Evolutionary conservation across 2,329 filamentous ascomycete species (phyloP).

Genomic region (Raffaelea deltoideospora): DNA sequence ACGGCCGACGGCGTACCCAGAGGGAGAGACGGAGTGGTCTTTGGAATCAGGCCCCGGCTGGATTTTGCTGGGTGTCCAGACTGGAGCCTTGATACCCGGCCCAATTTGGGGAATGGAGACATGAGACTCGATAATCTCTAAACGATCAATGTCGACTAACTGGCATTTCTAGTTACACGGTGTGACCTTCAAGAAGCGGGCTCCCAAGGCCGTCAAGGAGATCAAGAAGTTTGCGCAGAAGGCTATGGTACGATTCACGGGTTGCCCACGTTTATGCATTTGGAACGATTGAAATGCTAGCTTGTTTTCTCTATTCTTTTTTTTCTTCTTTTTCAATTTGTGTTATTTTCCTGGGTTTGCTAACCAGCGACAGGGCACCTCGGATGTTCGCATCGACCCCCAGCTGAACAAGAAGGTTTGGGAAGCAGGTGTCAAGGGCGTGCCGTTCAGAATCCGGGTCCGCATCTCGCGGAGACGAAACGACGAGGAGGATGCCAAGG

Average conservation of each 20-base stretch:
- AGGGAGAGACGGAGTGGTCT: no score
- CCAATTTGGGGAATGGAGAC: no score
- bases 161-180: constrained; percentile 60
- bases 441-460: constrained; percentile 91
- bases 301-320: not conserved
- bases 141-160: no score
- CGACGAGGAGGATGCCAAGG: constrained; percentile 98
- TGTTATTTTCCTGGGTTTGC: no score
- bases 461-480: constrained; percentile 99
- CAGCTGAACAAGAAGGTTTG: constrained; percentile 99
- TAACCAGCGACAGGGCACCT: constrained; percentile 57
- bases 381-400: constrained; percentile 94
- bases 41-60: no score
- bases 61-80: no score
- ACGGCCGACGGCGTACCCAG: not conserved
- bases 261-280: no score
- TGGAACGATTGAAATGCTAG: constrained; percentile 1
- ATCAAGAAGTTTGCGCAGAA: constrained; percentile 86
- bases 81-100: no score
- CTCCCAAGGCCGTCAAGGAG: constrained; percentile 98
- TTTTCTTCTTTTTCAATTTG: no score
- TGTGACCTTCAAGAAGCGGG: constrained; percentile 98
- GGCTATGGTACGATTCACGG: constrained; percentile 68
- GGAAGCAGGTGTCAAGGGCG: constrained; percentile 98
- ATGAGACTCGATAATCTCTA: no score